Evolutionary conservation across 257 asterid genomes (phyloP).

Genomic region (Ligustrum vulgare): DNA sequence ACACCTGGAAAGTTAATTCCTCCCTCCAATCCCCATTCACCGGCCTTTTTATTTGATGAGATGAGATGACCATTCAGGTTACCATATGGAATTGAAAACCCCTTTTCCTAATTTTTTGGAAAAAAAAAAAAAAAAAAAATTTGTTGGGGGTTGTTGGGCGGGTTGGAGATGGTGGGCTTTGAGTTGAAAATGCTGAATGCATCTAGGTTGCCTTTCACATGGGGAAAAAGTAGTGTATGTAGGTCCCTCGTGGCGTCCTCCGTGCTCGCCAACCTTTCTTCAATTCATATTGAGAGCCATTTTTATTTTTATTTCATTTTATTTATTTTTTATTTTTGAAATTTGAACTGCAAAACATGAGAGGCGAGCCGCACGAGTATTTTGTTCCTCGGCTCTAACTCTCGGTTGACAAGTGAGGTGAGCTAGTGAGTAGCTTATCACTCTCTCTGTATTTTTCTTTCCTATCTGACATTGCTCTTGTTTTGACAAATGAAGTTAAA

Average conservation of each 20-base stretch:
- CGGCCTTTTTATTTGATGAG: constrained; percentile 23
- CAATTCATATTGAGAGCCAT: too few species aligned
- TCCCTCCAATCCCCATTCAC: constrained; percentile 12
- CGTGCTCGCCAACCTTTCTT: constrained; percentile 52
- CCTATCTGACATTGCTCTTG: too few species aligned
- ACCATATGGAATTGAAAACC: background rate
- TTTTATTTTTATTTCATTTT: too few species aligned
- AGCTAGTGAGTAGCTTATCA: too few species aligned
- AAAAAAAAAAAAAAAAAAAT: too few species aligned
- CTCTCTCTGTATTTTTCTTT: too few species aligned
- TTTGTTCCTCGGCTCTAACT: too few species aligned
- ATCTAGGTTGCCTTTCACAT: constrained; percentile 43
- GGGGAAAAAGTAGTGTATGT: constrained; percentile 37
- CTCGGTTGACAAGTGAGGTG: too few species aligned
- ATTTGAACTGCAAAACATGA: too few species aligned
- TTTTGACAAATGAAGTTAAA: too few species aligned
- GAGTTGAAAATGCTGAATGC: constrained; percentile 30
- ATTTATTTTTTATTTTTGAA: too few species aligned
- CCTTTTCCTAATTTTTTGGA: constrained; percentile 1
- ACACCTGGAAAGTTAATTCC: constrained; percentile 53
- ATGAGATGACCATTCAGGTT: constrained; percentile 11
- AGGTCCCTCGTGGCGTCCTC: constrained; percentile 39
- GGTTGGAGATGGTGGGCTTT: constrained; percentile 39
- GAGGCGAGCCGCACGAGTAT: too few species aligned
- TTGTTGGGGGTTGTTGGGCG: constrained; percentile 8